Evolutionary conservation across 306 rosid species (phyloP).

Genomic region (Fagus sylvatica): DNA sequence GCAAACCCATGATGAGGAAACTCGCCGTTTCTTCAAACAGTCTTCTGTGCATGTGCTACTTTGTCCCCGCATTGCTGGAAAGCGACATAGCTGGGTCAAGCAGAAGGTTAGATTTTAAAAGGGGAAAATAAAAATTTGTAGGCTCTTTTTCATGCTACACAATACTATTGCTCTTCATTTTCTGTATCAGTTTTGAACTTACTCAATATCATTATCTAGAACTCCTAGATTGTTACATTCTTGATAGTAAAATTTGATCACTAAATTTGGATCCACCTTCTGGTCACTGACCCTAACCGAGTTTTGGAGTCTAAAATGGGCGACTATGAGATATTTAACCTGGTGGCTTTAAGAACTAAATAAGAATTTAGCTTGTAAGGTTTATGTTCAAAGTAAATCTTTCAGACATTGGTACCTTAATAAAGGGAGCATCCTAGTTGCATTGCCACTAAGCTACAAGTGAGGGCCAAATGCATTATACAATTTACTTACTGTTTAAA

Average conservation of each 20-base stretch:
- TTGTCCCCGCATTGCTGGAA: conserved; percentile 85
- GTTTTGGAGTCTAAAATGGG: background rate
- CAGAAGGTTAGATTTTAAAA: conserved; percentile 58
- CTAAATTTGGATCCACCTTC: background rate
- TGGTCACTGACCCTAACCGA: background rate
- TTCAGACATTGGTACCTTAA: background rate
- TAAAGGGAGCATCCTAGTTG: too few species aligned
- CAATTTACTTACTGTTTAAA: background rate
- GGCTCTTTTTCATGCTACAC: background rate
- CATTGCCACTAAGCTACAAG: background rate
- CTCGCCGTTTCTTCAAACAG: conserved; percentile 86
- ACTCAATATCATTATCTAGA: conserved; percentile 17
- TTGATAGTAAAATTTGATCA: background rate
- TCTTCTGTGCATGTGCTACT: conserved; percentile 94
- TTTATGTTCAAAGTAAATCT: background rate
- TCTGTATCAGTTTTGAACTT: background rate
- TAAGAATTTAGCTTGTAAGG: background rate
- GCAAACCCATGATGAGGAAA: conserved; percentile 98
- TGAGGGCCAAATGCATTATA: background rate
- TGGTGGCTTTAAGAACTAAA: background rate
- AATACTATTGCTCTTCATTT: conserved; percentile 23
- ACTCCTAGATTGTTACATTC: background rate
- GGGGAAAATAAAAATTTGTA: background rate
- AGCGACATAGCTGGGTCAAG: conserved; percentile 89
- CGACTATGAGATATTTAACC: background rate